A percentile compares a stretch with the other conserved stretches of the same genome.
Conservation (phyloP, 2,329 filamentous ascomycete genomes). For the Cytospora leucostoma region DNA sequence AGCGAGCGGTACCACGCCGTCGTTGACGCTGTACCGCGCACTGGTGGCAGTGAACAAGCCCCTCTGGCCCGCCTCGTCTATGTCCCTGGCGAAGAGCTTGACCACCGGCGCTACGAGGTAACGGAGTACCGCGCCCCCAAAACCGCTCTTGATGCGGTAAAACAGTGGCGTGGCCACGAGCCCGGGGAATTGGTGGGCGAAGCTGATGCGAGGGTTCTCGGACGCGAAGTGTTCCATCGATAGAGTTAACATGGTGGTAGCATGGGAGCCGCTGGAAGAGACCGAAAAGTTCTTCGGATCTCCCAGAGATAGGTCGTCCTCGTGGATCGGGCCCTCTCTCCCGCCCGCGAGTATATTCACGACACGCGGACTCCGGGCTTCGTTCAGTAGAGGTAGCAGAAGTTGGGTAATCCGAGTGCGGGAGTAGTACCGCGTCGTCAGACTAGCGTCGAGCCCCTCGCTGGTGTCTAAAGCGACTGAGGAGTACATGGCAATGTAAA, state of each 20-base stretch:
- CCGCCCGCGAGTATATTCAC: constrained; percentile 52
- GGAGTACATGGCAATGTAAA: not conserved
- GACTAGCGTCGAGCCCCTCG: constrained; percentile 54
- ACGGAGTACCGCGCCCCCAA: not conserved
- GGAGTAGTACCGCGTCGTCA: constrained; percentile 53
- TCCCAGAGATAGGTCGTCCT: constrained; percentile 46
- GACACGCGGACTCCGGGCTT: constrained; percentile 43
- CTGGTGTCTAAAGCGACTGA: constrained; percentile 40
- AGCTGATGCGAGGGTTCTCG: constrained; percentile 41
- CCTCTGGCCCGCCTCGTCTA: constrained; percentile 8
- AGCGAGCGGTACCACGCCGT: constrained; percentile 6
- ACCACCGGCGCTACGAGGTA: constrained; percentile 5
- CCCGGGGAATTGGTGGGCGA: constrained; percentile 40
- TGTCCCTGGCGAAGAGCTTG: constrained; percentile 3
- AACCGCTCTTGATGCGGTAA: not conserved
- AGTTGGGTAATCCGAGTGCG: constrained; percentile 53
- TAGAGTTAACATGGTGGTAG: constrained; percentile 51
- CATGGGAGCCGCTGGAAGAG: constrained; percentile 43
- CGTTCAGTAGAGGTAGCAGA: constrained; percentile 50
- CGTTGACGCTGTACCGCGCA: constrained; percentile 5
- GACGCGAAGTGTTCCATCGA: constrained; percentile 48
- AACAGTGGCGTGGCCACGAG: constrained; percentile 29
- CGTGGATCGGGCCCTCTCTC: constrained; percentile 47
- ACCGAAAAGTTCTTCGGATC: constrained; percentile 37
- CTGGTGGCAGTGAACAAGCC: constrained; percentile 13